Base-by-base conservation (phyloP, 2,329 filamentous ascomycete genomes). In the Fusarium torreyae region DNA sequence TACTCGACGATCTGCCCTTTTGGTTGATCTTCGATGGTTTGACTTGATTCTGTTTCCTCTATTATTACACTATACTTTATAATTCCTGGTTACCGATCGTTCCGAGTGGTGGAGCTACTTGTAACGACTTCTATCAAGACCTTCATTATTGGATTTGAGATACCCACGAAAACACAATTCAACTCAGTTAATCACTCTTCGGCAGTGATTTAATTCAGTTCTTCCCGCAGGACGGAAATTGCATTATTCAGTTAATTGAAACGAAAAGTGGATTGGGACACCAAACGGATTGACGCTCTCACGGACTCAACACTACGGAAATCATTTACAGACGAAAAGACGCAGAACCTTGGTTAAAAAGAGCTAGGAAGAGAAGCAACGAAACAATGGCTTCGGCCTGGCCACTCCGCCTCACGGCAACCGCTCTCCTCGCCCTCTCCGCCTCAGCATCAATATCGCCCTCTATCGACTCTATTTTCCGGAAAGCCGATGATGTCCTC, bases 401-500 rank as follows among this genome's bases (percentile, higher is more conserved):
- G 20, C 42, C 62, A 55, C 44, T 73, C 10, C 66, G 62, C 52
- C 61, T 75, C 28, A 57, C 59, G 50, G 69, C 63, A 59, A 49
- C 46, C 46, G 60, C 66, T 13, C 59, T 74, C 15, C 53, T 74
- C 46, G 62, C 68, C 44, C 50, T 72, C 53, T 69, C 68, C 20
- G 57, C 56, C 34, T 66, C 70, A 39, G 70, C 73, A 45, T 64
- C 69, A 51, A 50, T 65, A 36, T 64, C 66, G 34, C 36, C 48
- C n/a, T 50, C 48, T 15, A 42, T 68, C 15, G 60, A 66, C 17
- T 57, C 64, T 42, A 45, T 71, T 33, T 49, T 78, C 34, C 72
- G 77, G 39, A 67, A 60, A 40, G 60, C 76, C 55, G 71, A 77
- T 18, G 76, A 79, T 51, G 76, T 79, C 31, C 73, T 79, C 44